These are phyloP conservation scores for Beauveria australis DNA, from an alignment of 2,329 filamentous ascomycete genomes.

Conservation along the genomic window DNA sequence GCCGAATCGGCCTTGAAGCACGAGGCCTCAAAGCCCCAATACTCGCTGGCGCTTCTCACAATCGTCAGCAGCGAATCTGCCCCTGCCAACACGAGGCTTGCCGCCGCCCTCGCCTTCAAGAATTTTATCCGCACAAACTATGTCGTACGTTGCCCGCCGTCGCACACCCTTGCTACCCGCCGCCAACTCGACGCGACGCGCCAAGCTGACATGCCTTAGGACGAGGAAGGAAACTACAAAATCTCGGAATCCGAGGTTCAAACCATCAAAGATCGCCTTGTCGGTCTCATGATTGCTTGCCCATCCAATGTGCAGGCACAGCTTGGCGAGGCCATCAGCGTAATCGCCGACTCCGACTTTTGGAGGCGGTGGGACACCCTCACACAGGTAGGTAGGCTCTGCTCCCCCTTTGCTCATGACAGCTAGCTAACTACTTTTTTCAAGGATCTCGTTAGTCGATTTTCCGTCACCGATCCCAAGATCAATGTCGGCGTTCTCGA, in stretches of 20 bases:
- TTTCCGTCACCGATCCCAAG: conserved; percentile 72
- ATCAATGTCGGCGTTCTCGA: conserved; percentile 92
- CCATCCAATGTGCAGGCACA: conserved; percentile 84
- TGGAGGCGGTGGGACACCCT: conserved; percentile 95
- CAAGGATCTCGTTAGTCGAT: conserved; percentile 77
- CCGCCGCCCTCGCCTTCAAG: conserved; percentile 92
- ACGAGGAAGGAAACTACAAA: conserved; percentile 92
- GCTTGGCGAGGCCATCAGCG: conserved; percentile 90
- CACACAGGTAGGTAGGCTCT: conserved; percentile 63
- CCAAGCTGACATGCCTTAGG: conserved; percentile 34
- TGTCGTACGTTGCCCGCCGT: conserved; percentile 49
- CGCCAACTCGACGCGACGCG: background rate
- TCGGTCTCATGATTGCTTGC: conserved; percentile 92
- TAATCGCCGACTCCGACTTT: conserved; percentile 97
- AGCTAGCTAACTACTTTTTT: background rate
- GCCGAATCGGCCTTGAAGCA: conserved; percentile 73
- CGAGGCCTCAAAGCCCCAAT: conserved; percentile 76
- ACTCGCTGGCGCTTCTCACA: conserved; percentile 80
- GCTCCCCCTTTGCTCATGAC: background rate
- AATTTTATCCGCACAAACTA: conserved; percentile 95
- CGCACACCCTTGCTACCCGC: background rate
- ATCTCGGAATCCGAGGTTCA: conserved; percentile 72
- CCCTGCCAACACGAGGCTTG: conserved; percentile 71
- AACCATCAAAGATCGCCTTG: conserved; percentile 90
- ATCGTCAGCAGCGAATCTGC: conserved; percentile 73